Conservation (phyloP, 306 rosid genomes). For the Malus sieversii region DNA sequence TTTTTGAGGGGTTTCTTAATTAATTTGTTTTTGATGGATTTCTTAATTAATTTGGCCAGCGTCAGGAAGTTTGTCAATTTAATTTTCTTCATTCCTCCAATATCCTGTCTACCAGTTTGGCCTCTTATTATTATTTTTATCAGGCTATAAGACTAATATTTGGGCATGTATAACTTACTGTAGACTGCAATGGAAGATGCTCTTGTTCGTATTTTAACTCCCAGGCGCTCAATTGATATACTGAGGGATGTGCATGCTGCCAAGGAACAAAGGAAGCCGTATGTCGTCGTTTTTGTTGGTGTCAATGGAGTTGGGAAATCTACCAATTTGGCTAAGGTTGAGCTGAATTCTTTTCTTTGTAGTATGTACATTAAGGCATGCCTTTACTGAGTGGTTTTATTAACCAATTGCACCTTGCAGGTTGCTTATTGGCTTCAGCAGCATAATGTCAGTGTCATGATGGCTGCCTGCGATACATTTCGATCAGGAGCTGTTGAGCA, state of each 20-base stretch:
- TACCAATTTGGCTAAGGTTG: slow-evolving; percentile 93
- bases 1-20: too few relatives aligned
- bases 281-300: slow-evolving; percentile 94
- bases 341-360: slow-evolving; percentile 2
- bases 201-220: slow-evolving; percentile 87
- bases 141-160: slow-evolving; percentile 1
- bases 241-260: slow-evolving; percentile 92
- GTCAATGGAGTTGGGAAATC: slow-evolving; percentile 99
- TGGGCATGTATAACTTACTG: slow-evolving; percentile 9
- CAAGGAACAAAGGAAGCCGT: slow-evolving; percentile 90
- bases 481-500: slow-evolving; percentile 99
- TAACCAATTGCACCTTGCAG: slow-evolving; percentile 29
- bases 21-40: background rate
- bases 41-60: background rate
- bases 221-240: slow-evolving; percentile 89
- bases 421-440: slow-evolving; percentile 98
- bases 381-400: slow-evolving; percentile 14
- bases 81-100: background rate
- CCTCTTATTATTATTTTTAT: background rate
- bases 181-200: slow-evolving; percentile 98
- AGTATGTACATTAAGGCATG: background rate
- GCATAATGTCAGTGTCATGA: slow-evolving; percentile 77
- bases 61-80: slow-evolving; percentile 26
- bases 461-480: slow-evolving; percentile 99
- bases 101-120: background rate